A percentile compares a stretch with the other conserved stretches of the same genome.
phyloP scores from a whole-genome alignment of 2,329 filamentous ascomycete genomes.

The Endoconidiophora polonica region DNA sequence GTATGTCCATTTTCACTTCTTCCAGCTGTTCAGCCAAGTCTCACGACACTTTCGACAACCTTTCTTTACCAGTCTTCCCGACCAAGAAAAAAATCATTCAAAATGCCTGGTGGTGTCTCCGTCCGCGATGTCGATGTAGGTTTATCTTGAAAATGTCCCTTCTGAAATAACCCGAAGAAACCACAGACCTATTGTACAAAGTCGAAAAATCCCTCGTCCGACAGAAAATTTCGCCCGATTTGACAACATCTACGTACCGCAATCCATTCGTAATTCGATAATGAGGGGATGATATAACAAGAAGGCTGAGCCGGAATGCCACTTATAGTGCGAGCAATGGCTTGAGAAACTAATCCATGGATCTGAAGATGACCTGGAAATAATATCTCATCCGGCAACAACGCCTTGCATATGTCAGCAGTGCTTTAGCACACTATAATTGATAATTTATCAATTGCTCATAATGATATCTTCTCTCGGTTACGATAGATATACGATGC shows the following conservation, averaged over 20 bases:
- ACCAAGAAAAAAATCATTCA: conserved; percentile 35
- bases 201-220: conserved; percentile 1
- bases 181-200: not conserved
- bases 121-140: conserved; percentile 78
- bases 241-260: not conserved
- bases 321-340: too few relatives aligned
- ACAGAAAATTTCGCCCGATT: too few relatives aligned
- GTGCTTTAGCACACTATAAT: too few relatives aligned
- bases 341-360: too few relatives aligned
- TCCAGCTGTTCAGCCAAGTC: conserved; percentile 1
- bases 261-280: conserved; percentile 11
- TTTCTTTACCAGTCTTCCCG: conserved; percentile 9
- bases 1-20: conserved; percentile 4
- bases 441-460: too few relatives aligned
- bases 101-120: conserved; percentile 62
- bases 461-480: too few relatives aligned
- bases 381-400: too few relatives aligned
- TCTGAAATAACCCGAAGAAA: conserved; percentile 14
- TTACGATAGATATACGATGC: too few relatives aligned
- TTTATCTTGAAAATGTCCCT: conserved; percentile 17
- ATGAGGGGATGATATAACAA: too few relatives aligned
- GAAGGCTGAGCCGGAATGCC: too few relatives aligned
- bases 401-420: too few relatives aligned
- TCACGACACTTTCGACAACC: conserved; percentile 5
- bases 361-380: too few relatives aligned